Base-by-base conservation (phyloP, 2,329 filamentous ascomycete genomes). In the Fusarium incarnatum region DNA sequence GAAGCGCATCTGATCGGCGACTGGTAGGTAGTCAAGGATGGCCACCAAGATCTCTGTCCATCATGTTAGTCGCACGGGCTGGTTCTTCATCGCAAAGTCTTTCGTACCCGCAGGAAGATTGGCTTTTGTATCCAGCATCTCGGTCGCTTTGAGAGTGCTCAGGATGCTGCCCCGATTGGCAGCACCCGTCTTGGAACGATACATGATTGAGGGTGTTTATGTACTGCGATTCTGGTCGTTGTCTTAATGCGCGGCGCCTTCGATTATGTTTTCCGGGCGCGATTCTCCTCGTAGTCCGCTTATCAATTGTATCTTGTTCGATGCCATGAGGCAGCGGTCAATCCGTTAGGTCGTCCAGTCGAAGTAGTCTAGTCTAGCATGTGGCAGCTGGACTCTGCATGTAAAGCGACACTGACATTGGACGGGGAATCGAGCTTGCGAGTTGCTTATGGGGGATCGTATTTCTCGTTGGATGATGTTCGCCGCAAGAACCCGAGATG, bases 21-120 rank as follows among this genome's bases (percentile, higher is more conserved):
- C 87, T 41, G 93, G 92, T 41, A 98, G 88, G 82, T 97, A 94
- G 78, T 98, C 94, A 77, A 99, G 88, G 72, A 99, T 94, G 0
- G 90, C 87, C 30, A 92, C 91, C 73, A 98, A 88, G 72, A 98
- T 93, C 83, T 98, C 95, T 93, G 60, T 41, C 48, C 28, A 23
- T 28, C 20, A 34, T 45, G 59, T 71, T 46, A 71, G 67, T 53
- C 42, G 48, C 27, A 34, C 13, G 46, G n/a, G 25, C 25, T 53
- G 22, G 13, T 16, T 37, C n/a, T 67, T 12, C 25, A 28, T 22
- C 5, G 13, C 41, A 8, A 8, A 49, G 7, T 32, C 3, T 25
- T 42, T 40, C 84, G 70, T 85, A 94, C 93, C 93, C 79, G 93
- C 94, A 68, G 95, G 95, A 34, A 98, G 86, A 42, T 89, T 86